These are phyloP conservation scores for Aureobasidium sp. DNA, from an alignment of 2,329 filamentous ascomycete genomes.

Conservation along the genomic window DNA sequence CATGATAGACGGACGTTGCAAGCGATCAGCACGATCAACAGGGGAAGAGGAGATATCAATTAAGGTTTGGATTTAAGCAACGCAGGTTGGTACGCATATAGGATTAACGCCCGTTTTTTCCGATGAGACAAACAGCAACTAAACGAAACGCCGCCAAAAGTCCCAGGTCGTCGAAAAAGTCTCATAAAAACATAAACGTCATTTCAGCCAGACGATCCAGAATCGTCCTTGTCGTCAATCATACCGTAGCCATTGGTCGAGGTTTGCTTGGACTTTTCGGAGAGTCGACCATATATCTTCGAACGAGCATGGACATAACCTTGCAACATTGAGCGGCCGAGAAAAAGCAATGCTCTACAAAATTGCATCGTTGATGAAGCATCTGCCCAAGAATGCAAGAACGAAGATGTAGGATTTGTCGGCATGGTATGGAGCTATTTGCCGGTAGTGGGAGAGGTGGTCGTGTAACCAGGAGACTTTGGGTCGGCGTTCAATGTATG, in stretches of 20 bases:
- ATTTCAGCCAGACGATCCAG: background rate
- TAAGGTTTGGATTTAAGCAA: conserved; percentile 2
- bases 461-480: conserved; percentile 11
- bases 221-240: background rate
- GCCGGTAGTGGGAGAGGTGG: background rate
- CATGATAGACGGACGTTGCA: background rate
- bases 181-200: conserved; percentile 5
- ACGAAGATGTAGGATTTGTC: background rate
- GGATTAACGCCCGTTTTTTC: conserved; percentile 9
- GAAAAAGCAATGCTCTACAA: background rate
- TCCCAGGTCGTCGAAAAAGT: background rate
- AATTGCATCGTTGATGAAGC: conserved; percentile 5
- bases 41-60: background rate
- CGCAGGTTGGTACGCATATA: conserved; percentile 2
- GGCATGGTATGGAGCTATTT: background rate
- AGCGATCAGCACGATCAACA: conserved; percentile 1
- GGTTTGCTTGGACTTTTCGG: background rate
- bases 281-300: background rate
- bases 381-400: conserved; percentile 3
- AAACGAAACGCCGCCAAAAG: background rate
- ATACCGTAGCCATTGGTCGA: background rate
- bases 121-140: too few species aligned
- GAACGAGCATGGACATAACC: too few species aligned
- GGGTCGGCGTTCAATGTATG: conserved; percentile 20
- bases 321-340: background rate